Evolutionary conservation across 768 basidiomycete genomes (phyloP).

Genomic region (Suillus brevipes): DNA sequence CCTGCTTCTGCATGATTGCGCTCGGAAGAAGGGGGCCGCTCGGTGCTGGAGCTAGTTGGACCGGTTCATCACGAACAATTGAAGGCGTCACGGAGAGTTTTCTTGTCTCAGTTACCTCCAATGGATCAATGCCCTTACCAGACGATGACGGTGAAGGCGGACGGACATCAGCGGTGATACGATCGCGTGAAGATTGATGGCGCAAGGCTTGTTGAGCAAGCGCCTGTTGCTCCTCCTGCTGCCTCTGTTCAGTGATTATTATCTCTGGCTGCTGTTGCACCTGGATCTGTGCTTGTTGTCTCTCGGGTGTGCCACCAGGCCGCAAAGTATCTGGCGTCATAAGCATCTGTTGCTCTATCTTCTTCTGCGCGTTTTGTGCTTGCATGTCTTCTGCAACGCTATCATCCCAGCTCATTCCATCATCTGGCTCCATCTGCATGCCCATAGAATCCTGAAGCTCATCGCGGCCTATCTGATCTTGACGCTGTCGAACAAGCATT

Average conservation of each 20-base stretch:
- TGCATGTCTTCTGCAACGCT: conserved; percentile 54
- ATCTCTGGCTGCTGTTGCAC: conserved; percentile 30
- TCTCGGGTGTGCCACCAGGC: conserved; percentile 31
- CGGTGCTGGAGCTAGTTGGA: conserved; percentile 15
- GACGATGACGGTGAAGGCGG: conserved; percentile 32
- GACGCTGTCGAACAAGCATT: conserved; percentile 44
- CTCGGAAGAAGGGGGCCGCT: conserved; percentile 38
- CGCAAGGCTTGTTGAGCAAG: conserved; percentile 37
- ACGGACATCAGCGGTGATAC: conserved; percentile 33
- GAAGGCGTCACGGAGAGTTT: conserved; percentile 78
- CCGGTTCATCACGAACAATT: conserved; percentile 61
- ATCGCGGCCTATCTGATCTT: conserved; percentile 34
- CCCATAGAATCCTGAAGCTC: conserved; percentile 32
- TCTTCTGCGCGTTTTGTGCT: conserved; percentile 30
- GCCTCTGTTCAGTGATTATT: conserved; percentile 34
- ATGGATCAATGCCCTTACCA: conserved; percentile 55
- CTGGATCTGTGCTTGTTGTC: conserved; percentile 31
- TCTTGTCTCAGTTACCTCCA: conserved; percentile 69
- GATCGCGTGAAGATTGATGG: conserved; percentile 50
- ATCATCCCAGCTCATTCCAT: conserved; percentile 90
- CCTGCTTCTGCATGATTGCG: conserved; percentile 44
- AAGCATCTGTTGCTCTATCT: conserved; percentile 21
- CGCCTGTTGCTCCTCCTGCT: conserved; percentile 35
- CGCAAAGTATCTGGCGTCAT: conserved; percentile 37
- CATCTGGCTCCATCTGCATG: conserved; percentile 67